Evolutionary conservation across 768 basidiomycete genomes (phyloP).

Genomic region (Russula emetica): DNA sequence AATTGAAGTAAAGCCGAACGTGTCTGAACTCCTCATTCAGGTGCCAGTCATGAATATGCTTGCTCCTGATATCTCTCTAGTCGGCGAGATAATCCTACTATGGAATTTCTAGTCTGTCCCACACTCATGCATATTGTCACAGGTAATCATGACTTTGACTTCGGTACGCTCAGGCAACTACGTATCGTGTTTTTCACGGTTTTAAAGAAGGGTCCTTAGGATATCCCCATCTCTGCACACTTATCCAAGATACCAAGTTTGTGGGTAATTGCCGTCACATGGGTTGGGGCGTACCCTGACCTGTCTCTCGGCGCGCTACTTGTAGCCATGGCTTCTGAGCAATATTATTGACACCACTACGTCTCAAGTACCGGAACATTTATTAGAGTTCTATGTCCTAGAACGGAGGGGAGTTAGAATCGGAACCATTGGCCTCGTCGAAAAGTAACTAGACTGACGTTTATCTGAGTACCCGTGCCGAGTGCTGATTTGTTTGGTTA

Average conservation of each 20-base stretch:
- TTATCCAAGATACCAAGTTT: conserved; percentile 71
- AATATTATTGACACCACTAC: conserved; percentile 77
- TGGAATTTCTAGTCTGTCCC: neutral
- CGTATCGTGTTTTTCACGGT: neutral
- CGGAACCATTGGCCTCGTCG: conserved; percentile 83
- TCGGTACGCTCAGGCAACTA: conserved; percentile 44
- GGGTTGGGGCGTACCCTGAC: neutral
- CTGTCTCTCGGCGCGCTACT: neutral
- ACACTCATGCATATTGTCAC: conserved; percentile 3
- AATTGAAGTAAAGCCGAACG: neutral
- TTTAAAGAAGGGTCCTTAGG: conserved; percentile 36
- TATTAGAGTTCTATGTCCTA: conserved; percentile 60
- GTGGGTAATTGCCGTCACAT: conserved; percentile 40
- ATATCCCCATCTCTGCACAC: conserved; percentile 59
- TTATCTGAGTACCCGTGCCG: neutral
- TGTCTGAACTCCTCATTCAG: conserved; percentile 41
- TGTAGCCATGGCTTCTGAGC: conserved; percentile 83
- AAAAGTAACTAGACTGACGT: conserved; percentile 52
- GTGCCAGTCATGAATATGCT: conserved; percentile 83
- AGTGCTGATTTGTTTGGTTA: conserved; percentile 3
- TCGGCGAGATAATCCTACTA: conserved; percentile 47
- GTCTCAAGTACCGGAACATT: conserved; percentile 52
- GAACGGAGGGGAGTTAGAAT: conserved; percentile 67
- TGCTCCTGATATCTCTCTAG: conserved; percentile 71
- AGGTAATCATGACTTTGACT: conserved; percentile 95